phyloP scores from a whole-genome alignment of 1,139 yeast species.

The Kodamaea fungicola region DNA sequence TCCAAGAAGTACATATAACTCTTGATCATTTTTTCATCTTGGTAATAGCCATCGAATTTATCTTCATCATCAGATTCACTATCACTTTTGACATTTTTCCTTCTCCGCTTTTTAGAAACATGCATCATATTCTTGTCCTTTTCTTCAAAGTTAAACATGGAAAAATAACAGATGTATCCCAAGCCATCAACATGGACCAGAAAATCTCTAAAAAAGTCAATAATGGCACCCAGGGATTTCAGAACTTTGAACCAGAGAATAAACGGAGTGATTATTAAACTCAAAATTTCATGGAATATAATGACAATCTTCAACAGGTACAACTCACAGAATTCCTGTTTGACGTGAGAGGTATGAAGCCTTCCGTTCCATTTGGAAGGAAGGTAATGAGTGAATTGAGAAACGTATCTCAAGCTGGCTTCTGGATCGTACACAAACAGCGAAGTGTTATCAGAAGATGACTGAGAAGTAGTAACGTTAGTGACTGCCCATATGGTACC shows the following conservation, averaged over 20 bases:
- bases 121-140: constrained; percentile 50
- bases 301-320: constrained; percentile 72
- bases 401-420: constrained; percentile 69
- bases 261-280: constrained; percentile 82
- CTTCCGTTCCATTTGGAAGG: constrained; percentile 85
- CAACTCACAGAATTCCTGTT: constrained; percentile 73
- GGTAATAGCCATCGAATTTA: constrained; percentile 29
- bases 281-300: constrained; percentile 73
- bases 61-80: constrained; percentile 31
- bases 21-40: constrained; percentile 88
- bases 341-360: constrained; percentile 79
- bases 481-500: constrained; percentile 82
- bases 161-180: constrained; percentile 92
- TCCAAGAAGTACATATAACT: constrained; percentile 85
- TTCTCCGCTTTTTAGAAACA: constrained; percentile 28
- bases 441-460: constrained; percentile 16
- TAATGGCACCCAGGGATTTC: constrained; percentile 63
- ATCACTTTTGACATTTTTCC: constrained; percentile 13
- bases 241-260: constrained; percentile 83
- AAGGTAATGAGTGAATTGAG: constrained; percentile 84
- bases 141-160: constrained; percentile 80
- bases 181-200: constrained; percentile 90
- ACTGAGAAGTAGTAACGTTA: constrained; percentile 23
- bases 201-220: constrained; percentile 87
- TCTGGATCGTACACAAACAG: constrained; percentile 80